phyloP scores from a whole-genome alignment of 1,284 basidiomycete species.

The Fistulina hepatica region DNA sequence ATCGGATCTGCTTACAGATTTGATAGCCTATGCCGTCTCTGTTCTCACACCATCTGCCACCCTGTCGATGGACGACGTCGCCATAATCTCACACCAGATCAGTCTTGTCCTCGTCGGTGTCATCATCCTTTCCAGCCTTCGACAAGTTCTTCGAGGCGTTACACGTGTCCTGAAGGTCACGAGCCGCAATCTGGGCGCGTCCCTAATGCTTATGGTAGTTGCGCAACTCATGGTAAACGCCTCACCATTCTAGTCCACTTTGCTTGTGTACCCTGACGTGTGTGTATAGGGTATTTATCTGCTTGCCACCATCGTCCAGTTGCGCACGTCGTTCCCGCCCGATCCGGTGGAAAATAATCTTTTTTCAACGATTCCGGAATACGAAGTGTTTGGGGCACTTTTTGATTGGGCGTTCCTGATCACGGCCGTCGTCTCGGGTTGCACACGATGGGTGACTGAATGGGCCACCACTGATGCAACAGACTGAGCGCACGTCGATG shows the following conservation, averaged over 20 bases:
- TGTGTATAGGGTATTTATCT: constrained; percentile 57
- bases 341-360: constrained; percentile 34
- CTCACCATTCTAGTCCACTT: constrained; percentile 1
- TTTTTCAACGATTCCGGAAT: constrained; percentile 64
- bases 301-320: constrained; percentile 64
- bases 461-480: too few relatives aligned
- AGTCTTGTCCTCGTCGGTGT: constrained; percentile 60
- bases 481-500: too few relatives aligned
- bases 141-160: constrained; percentile 54
- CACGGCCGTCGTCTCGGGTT: constrained; percentile 35
- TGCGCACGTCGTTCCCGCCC: constrained; percentile 66
- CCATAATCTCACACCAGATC: constrained; percentile 49
- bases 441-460: constrained; percentile 39
- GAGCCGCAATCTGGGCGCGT: constrained; percentile 55
- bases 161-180: constrained; percentile 56
- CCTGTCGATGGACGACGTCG: constrained; percentile 16
- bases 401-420: constrained; percentile 64
- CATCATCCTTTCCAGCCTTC: constrained; percentile 61
- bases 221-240: constrained; percentile 70
- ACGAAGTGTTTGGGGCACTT: constrained; percentile 58
- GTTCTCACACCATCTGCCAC: constrained; percentile 1
- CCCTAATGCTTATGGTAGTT: constrained; percentile 59
- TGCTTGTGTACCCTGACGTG: neutral
- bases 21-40: constrained; percentile 30
- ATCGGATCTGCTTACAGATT: constrained; percentile 50